Evolutionary conservation across 306 rosid genomes (phyloP), one percentile per base, ranked within the genome.

Genomic region (Dalbergia oliveri): DNA sequence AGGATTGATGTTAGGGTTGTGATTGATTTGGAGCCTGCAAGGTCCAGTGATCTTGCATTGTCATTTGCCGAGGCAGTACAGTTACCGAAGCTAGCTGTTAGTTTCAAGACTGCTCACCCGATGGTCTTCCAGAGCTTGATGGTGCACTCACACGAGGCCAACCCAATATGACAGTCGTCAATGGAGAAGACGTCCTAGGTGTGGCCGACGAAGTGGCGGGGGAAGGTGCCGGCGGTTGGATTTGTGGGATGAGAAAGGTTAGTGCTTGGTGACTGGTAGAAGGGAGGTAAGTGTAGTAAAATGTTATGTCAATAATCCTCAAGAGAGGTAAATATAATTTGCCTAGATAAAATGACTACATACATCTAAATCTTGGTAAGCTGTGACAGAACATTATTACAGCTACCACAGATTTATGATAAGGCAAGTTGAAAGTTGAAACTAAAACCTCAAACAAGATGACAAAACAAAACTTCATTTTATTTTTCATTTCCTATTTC

Each of bases 21-120:
- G 64, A 84, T 94, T 76, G 97, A 94, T 90, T 90, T 94, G 81
- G 98, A 94, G 87, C 94, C 92, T 31, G 92, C 97, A 5, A 68
- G 45, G 76, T 81, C 87, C 0, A 77, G 85, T 54, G 97, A 88
- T 71, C 96, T 90, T 66, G 91, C 97, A 66, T 75, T 87, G 84
- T 92, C 94, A 11, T 83, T 90, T 5, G 96, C 97, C 0, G 97
- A n/a, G 3, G 88, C 96, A 0, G 90, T 94, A 37, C 97, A 92
- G 81, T 90, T 96, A 0, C 97, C 92, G 83, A 94, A 92, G 68
- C 91, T 94, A 4, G 93, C 96, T 1, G 94, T 90, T 67, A 69
- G 90, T 92, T 70, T 92, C 97, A 39, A 86, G 91, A 90, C 84
- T 92, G 73, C 96, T 2, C 31, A 26, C 31, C 31, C 31, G 3